Evolutionary conservation across 352 stramenopile genomes (phyloP).

Genomic region (Phytopythium cucurbitacearum): DNA sequence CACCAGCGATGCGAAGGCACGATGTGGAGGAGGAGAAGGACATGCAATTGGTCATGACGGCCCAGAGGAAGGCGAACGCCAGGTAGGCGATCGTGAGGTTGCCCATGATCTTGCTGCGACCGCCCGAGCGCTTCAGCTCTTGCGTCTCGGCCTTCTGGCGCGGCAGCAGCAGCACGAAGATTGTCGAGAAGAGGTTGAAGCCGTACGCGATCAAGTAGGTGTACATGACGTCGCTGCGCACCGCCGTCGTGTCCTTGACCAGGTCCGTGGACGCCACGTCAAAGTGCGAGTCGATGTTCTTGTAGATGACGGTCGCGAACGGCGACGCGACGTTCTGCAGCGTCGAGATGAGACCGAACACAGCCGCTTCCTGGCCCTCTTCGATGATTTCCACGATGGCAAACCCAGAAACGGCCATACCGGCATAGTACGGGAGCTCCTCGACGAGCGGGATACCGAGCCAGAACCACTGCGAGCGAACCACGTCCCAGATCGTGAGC

Average conservation of each 20-base stretch:
- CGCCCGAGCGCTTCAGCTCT: slow-evolving; percentile 32
- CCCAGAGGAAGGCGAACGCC: slow-evolving; percentile 38
- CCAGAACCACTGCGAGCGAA: slow-evolving; percentile 53
- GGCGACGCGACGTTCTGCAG: slow-evolving; percentile 33
- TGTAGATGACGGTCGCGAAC: slow-evolving; percentile 40
- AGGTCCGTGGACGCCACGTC: slow-evolving; percentile 23
- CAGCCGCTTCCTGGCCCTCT: slow-evolving; percentile 36
- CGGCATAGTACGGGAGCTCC: slow-evolving; percentile 28
- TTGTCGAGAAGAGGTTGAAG: slow-evolving; percentile 33
- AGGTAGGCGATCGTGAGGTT: slow-evolving; percentile 32
- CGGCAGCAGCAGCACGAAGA: slow-evolving; percentile 31
- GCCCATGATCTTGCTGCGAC: slow-evolving; percentile 28
- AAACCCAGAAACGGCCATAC: slow-evolving; percentile 40
- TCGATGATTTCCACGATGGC: slow-evolving; percentile 44
- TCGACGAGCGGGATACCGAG: slow-evolving; percentile 37
- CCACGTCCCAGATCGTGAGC: slow-evolving; percentile 48
- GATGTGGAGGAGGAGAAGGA: slow-evolving; percentile 32
- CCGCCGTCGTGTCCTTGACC: slow-evolving; percentile 19
- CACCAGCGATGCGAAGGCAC: slow-evolving; percentile 34
- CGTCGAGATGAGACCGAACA: slow-evolving; percentile 43
- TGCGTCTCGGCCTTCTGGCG: slow-evolving; percentile 34
- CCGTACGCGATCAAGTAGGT: slow-evolving; percentile 35
- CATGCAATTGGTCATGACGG: slow-evolving; percentile 50
- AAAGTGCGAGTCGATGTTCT: slow-evolving; percentile 48
- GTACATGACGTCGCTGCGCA: slow-evolving; percentile 30